Evolutionary conservation across 176 grass and related monocot genomes (phyloP), one percentile per base, ranked within the genome.

Genomic region (Oryza glumipatula): DNA sequence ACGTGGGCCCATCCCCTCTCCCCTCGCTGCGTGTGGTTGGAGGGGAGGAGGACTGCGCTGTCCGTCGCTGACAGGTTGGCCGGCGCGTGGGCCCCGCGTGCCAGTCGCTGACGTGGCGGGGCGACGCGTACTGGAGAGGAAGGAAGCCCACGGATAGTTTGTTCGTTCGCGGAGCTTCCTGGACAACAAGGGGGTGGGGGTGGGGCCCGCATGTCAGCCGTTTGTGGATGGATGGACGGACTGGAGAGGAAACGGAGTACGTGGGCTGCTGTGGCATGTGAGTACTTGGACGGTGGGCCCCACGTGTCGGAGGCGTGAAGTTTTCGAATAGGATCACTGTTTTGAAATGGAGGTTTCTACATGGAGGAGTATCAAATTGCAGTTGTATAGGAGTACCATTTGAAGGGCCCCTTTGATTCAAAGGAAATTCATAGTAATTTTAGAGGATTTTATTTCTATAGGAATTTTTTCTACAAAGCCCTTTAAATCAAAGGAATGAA

Each of bases 21-120:
- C 7, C 15, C 16, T 9, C 24, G 46, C 16, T 16, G 78, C 61
- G 45, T 24, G 69, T 67, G 14, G 70, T 11, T 45, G 16, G 30
- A 32, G 52, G 44, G 60, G 60, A 30, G 60, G 60, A 30, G 24
- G 14, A 58, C 76, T 67, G 22, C 21, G 33, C 33, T 30, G 70
- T 33, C 60, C 22, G 61, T 19, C 15, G 70, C 46, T 81, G 70
- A 87, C 45, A 86, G 77, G 77, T n/a, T 78, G 38, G 77, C 5
- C 70, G 71, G 33, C 7, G 24, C 0, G 47, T 43, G 45, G 60
- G 60, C 4, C 76, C 32, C 1, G 0, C 0, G 0, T 68, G 77
- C 58, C 85, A 75, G 77, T 32, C 3, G 9, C 6, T 5, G 30
- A 33, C 67, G 38, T 72, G 75, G 52, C 6, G 23, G 22, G 70